Evolutionary conservation across 345 rosid genomes (phyloP).

Genomic region (Ricinus communis): DNA sequence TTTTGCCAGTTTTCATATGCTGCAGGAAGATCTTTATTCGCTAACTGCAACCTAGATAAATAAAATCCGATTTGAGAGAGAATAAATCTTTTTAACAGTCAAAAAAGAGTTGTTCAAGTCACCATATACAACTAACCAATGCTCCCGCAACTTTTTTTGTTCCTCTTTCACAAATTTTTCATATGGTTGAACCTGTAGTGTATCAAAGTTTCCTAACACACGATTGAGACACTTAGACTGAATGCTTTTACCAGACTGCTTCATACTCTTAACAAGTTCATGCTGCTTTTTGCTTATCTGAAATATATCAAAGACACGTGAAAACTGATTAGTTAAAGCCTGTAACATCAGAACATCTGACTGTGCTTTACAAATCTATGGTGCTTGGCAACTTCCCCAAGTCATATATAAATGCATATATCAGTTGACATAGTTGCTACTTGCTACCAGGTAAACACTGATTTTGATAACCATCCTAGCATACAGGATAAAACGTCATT

Average conservation of each 20-base stretch:
- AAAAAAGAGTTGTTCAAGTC: constrained; percentile 23
- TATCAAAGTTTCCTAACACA: constrained; percentile 67
- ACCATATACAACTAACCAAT: constrained; percentile 62
- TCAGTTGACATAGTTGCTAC: constrained; percentile 5
- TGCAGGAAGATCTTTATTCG: constrained; percentile 63
- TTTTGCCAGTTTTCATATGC: constrained; percentile 69
- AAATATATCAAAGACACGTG: constrained; percentile 26
- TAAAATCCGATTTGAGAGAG: background rate
- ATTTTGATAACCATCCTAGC: background rate
- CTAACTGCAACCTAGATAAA: constrained; percentile 64
- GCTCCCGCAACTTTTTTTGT: constrained; percentile 65
- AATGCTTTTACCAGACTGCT: constrained; percentile 79
- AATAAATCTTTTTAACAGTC: background rate
- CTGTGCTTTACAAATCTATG: background rate
- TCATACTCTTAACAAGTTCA: constrained; percentile 81
- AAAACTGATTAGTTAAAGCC: constrained; percentile 29
- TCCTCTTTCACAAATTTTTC: constrained; percentile 91
- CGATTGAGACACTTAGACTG: constrained; percentile 66
- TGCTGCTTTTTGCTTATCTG: constrained; percentile 98
- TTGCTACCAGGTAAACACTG: background rate
- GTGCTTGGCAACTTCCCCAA: background rate
- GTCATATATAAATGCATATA: background rate
- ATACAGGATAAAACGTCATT: background rate
- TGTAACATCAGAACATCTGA: constrained; percentile 5
- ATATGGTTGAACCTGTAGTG: constrained; percentile 74